Conservation (phyloP, 768 basidiomycete species). For the Tubosaeta sp. region DNA sequence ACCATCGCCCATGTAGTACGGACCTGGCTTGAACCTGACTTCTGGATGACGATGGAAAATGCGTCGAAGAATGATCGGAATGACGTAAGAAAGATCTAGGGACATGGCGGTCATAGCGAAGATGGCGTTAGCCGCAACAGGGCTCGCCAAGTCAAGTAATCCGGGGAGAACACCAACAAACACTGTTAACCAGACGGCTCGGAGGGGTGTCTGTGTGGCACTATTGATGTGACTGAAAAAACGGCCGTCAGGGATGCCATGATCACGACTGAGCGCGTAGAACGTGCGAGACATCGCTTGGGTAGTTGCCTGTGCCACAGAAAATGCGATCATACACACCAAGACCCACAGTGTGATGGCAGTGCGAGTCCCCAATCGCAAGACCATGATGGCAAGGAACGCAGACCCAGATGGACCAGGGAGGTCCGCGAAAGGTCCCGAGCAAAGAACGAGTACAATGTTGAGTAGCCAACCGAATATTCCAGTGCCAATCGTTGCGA, state of each 20-base stretch:
- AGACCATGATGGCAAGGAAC: slow-evolving; percentile 54
- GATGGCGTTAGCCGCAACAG: slow-evolving; percentile 51
- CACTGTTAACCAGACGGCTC: slow-evolving; percentile 52
- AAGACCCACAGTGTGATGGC: slow-evolving; percentile 54
- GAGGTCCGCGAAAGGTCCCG: slow-evolving; percentile 43
- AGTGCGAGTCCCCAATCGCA: slow-evolving; percentile 47
- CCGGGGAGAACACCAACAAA: slow-evolving; percentile 40
- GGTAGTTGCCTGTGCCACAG: slow-evolving; percentile 43
- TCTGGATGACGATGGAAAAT: slow-evolving; percentile 52
- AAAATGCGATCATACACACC: slow-evolving; percentile 59
- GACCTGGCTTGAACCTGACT: slow-evolving; percentile 55
- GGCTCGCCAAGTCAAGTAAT: slow-evolving; percentile 48
- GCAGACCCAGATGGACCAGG: slow-evolving; percentile 52
- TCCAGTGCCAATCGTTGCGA: slow-evolving; percentile 43
- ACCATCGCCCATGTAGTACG: slow-evolving; percentile 57
- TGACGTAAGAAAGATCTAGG: slow-evolving; percentile 51
- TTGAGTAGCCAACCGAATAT: slow-evolving; percentile 61
- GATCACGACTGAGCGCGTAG: slow-evolving; percentile 56
- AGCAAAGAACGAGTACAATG: slow-evolving; percentile 57
- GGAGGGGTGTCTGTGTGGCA: slow-evolving; percentile 50
- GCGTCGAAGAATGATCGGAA: slow-evolving; percentile 52
- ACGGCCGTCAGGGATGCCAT: slow-evolving; percentile 53
- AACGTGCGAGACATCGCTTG: slow-evolving; percentile 58
- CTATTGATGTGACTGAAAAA: slow-evolving; percentile 48
- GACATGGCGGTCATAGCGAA: slow-evolving; percentile 55